These are phyloP conservation scores for Cercospora citrullina DNA, from an alignment of 2,329 filamentous ascomycete genomes.

Conservation along the genomic window DNA sequence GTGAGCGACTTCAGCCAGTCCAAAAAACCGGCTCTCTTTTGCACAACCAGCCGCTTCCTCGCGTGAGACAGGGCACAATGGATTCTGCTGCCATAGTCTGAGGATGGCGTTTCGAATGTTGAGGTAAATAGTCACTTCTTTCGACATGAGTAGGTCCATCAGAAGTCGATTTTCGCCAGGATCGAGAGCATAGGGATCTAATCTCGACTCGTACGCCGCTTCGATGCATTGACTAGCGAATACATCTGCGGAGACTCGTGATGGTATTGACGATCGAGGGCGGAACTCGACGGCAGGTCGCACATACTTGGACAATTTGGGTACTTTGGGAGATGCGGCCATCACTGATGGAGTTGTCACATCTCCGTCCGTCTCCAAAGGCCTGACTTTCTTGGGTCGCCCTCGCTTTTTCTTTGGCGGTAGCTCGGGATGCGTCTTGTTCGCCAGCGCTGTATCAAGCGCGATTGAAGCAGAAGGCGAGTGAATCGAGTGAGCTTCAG, in stretches of 20 bases:
- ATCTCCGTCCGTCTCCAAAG: conserved; percentile 23
- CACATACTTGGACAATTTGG: conserved; percentile 30
- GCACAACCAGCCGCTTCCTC: conserved; percentile 90
- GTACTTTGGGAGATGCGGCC: conserved; percentile 22
- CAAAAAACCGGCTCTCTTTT: conserved; percentile 83
- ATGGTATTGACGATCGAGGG: conserved; percentile 71
- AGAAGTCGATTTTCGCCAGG: conserved; percentile 79
- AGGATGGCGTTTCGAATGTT: conserved; percentile 96
- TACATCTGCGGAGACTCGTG: conserved; percentile 67
- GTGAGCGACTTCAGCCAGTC: conserved; percentile 82
- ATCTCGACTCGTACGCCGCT: conserved; percentile 82
- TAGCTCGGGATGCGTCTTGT: conserved; percentile 14
- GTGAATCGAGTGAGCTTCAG: background rate
- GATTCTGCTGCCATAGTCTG: conserved; percentile 83
- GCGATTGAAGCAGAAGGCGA: background rate
- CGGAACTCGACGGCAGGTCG: conserved; percentile 32
- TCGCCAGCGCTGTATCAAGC: conserved; percentile 1
- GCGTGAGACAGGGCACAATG: conserved; percentile 74
- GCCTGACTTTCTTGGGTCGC: conserved; percentile 33
- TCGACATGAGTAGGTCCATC: conserved; percentile 76
- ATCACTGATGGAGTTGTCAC: conserved; percentile 8
- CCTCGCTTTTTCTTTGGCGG: conserved; percentile 34
- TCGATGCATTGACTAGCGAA: conserved; percentile 91
- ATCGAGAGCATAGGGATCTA: conserved; percentile 88
- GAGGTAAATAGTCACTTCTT: conserved; percentile 90